These are phyloP conservation scores for Metschnikowia aberdeeniae DNA, from an alignment of 805 yeast genomes.

Conservation along the genomic window DNA sequence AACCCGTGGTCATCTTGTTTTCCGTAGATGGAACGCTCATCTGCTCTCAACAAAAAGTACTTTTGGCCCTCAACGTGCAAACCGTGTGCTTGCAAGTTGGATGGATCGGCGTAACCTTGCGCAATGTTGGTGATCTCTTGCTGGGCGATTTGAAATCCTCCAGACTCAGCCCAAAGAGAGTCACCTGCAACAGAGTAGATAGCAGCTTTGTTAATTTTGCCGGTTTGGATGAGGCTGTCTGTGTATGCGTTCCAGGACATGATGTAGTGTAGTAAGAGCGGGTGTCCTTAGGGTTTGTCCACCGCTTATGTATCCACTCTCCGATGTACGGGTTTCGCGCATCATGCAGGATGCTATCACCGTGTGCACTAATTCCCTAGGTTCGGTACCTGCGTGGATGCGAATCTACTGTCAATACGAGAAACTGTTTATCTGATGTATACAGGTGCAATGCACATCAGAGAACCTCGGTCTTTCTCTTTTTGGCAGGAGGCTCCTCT, in stretches of 20 bases:
- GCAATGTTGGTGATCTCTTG: slow-evolving; percentile 73
- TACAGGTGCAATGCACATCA: neutral
- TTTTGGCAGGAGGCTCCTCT: slow-evolving; percentile 16
- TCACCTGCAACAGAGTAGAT: slow-evolving; percentile 94
- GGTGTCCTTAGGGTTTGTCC: neutral
- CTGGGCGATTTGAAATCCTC: slow-evolving; percentile 58
- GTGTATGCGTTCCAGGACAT: slow-evolving; percentile 71
- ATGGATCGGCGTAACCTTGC: slow-evolving; percentile 74
- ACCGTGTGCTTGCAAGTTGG: slow-evolving; percentile 78
- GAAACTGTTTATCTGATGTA: too few relatives aligned
- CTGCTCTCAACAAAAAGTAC: slow-evolving; percentile 84
- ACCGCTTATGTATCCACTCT: slow-evolving; percentile 2
- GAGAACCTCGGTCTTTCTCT: slow-evolving; percentile 9
- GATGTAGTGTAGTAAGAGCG: neutral
- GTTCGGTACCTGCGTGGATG: too few relatives aligned
- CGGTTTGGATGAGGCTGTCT: slow-evolving; percentile 80
- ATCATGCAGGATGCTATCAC: slow-evolving; percentile 3
- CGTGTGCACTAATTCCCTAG: too few relatives aligned
- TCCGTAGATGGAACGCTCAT: slow-evolving; percentile 90
- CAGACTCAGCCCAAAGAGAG: slow-evolving; percentile 86
- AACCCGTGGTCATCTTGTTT: slow-evolving; percentile 86
- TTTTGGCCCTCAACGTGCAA: slow-evolving; percentile 81
- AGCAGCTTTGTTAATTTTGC: slow-evolving; percentile 88
- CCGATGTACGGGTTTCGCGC: slow-evolving; percentile 1
- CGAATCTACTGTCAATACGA: too few relatives aligned